Conservation (phyloP, 202 grass and related monocot genomes). For the Cymbopogon flexuosus region DNA sequence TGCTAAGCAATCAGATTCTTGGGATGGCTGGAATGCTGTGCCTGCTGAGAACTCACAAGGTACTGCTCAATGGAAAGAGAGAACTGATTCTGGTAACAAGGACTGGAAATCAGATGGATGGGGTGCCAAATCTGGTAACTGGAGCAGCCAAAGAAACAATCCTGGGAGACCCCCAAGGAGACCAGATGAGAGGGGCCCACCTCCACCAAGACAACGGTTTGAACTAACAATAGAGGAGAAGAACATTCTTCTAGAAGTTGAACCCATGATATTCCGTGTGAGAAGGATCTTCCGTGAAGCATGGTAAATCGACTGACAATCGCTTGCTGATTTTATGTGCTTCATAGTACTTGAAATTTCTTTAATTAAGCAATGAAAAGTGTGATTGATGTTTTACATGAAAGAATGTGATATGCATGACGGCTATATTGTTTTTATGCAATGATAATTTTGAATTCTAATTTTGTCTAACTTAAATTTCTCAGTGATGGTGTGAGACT, state of each 20-base stretch:
- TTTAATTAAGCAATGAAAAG: background rate
- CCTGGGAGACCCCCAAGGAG: slow-evolving; percentile 44
- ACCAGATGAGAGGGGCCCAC: slow-evolving; percentile 23
- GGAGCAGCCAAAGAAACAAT: slow-evolving; percentile 43
- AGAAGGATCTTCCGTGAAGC: slow-evolving; percentile 71
- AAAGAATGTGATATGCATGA: slow-evolving; percentile 22
- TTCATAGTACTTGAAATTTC: slow-evolving; percentile 6
- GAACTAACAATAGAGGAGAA: slow-evolving; percentile 69
- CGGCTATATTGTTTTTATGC: background rate
- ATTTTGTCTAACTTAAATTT: slow-evolving; percentile 29
- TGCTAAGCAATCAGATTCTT: slow-evolving; percentile 37
- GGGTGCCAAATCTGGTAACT: slow-evolving; percentile 42
- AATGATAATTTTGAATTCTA: background rate
- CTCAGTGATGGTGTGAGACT: slow-evolving; percentile 59
- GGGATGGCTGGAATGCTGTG: slow-evolving; percentile 33
- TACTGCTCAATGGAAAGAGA: slow-evolving; percentile 32
- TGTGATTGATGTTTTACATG: slow-evolving; percentile 6
- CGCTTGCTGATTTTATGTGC: slow-evolving; percentile 24
- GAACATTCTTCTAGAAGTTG: slow-evolving; percentile 60
- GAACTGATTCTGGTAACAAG: slow-evolving; percentile 35
- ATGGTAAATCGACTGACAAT: slow-evolving; percentile 44
- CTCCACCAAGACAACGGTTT: slow-evolving; percentile 38
- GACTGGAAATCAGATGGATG: slow-evolving; percentile 56
- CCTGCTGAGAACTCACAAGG: slow-evolving; percentile 6
- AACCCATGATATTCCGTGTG: slow-evolving; percentile 49